These are phyloP conservation scores for Dictyostelium capitatum DNA, from an alignment of 78 protist species.

Conservation along the genomic window DNA sequence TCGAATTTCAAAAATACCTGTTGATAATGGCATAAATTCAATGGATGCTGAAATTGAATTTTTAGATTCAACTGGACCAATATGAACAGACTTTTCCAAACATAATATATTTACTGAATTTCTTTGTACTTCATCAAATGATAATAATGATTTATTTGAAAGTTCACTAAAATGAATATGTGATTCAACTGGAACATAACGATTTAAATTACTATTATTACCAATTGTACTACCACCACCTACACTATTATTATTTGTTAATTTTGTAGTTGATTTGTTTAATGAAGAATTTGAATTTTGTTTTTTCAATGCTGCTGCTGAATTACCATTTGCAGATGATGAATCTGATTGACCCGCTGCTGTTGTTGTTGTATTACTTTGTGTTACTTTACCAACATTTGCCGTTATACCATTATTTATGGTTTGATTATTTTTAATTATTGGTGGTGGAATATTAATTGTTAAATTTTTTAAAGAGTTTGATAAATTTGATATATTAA, in stretches of 20 bases:
- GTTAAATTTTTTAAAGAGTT: conserved; percentile 28
- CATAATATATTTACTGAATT: conserved; percentile 43
- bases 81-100: conserved; percentile 47
- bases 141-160: conserved; percentile 33
- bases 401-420: background rate
- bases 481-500: conserved; percentile 44
- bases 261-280: background rate
- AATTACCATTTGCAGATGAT: background rate
- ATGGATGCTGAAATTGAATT: conserved; percentile 34
- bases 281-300: background rate
- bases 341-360: background rate
- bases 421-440: background rate
- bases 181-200: conserved; percentile 60
- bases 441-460: conserved; percentile 45
- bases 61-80: conserved; percentile 51
- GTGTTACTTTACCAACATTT: background rate
- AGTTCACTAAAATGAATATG: conserved; percentile 71
- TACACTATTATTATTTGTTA: background rate
- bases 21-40: conserved; percentile 45
- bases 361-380: conserved; percentile 14
- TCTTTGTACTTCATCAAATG: conserved; percentile 58
- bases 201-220: conserved; percentile 2
- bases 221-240: background rate
- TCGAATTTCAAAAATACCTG: conserved; percentile 69
- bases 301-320: background rate